phyloP scores from a whole-genome alignment of 2,329 filamentous ascomycete genomes.

The Falciphora oryzae region DNA sequence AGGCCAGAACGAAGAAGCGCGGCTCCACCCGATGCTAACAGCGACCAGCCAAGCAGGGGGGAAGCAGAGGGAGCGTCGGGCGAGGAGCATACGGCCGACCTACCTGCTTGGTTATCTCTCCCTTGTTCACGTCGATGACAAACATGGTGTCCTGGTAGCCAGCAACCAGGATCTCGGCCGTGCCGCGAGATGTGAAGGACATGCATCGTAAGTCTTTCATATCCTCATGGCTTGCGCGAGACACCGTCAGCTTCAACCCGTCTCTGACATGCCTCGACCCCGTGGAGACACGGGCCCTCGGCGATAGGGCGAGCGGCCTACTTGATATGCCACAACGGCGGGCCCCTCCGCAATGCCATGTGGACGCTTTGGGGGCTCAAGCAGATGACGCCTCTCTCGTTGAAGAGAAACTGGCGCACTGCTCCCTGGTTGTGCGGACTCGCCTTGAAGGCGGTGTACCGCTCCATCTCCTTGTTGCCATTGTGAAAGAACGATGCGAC shows the following conservation, averaged over 20 bases:
- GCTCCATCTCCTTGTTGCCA: slow-evolving; percentile 67
- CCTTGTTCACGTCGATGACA: slow-evolving; percentile 63
- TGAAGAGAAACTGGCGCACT: slow-evolving; percentile 84
- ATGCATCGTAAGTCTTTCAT: slow-evolving; percentile 91
- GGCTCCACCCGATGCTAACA: not conserved
- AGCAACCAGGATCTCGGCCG: slow-evolving; percentile 77
- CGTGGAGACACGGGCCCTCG: not conserved
- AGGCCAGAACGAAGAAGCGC: not conserved
- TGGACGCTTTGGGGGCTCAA: slow-evolving; percentile 79
- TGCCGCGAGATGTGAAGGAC: slow-evolving; percentile 86
- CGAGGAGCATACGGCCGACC: slow-evolving; percentile 10
- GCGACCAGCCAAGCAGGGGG: not conserved
- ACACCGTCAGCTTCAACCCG: not conserved
- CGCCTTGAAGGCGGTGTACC: slow-evolving; percentile 85
- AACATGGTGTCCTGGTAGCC: slow-evolving; percentile 86
- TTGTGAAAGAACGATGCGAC: slow-evolving; percentile 72
- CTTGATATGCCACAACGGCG: slow-evolving; percentile 83
- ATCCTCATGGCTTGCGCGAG: slow-evolving; percentile 52
- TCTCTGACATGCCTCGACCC: not conserved
- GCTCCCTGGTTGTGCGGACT: slow-evolving; percentile 68
- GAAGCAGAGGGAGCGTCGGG: too few relatives aligned
- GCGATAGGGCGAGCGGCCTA: slow-evolving; percentile 30
- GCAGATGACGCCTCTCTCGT: slow-evolving; percentile 85
- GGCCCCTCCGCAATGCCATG: slow-evolving; percentile 76
- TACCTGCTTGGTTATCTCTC: slow-evolving; percentile 57